Percentiles rank a stretch among this genome's conserved stretches.
phyloP scores from a whole-genome alignment of 2,329 filamentous ascomycete species.

The Monosporascus sp. region DNA sequence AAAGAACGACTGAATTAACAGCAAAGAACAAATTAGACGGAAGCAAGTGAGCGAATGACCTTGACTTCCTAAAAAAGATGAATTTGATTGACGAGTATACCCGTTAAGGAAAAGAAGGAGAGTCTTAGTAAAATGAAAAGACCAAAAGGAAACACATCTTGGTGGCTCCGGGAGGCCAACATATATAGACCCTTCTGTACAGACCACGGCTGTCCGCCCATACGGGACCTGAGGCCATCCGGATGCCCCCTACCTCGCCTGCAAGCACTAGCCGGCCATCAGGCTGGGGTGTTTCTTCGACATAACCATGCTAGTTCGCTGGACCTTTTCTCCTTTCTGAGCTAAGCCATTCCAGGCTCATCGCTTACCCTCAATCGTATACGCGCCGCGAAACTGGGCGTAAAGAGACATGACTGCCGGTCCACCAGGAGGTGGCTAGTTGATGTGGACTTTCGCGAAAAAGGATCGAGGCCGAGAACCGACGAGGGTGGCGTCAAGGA shows the following conservation, averaged over 20 bases:
- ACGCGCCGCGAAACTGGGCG: neutral
- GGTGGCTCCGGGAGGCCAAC: constrained; percentile 10
- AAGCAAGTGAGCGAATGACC: constrained; percentile 55
- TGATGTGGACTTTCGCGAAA: neutral
- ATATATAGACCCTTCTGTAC: constrained; percentile 19
- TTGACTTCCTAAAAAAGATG: constrained; percentile 35
- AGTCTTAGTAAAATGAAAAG: constrained; percentile 16
- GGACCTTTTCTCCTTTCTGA: neutral
- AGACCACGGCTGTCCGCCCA: neutral
- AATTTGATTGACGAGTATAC: constrained; percentile 22
- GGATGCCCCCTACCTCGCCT: neutral
- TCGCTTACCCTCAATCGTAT: constrained; percentile 8
- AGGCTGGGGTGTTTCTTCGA: neutral
- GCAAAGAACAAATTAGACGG: constrained; percentile 25
- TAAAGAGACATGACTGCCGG: neutral
- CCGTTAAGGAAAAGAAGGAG: constrained; percentile 21
- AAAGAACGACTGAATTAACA: constrained; percentile 14
- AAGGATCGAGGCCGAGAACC: neutral
- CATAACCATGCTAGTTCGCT: neutral
- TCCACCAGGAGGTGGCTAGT: neutral
- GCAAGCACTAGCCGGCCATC: neutral
- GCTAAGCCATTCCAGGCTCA: neutral
- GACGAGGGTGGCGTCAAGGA: neutral
- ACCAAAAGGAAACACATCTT: constrained; percentile 4
- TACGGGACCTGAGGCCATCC: neutral